Evolutionary conservation across 345 rosid species (phyloP).

Genomic region (Schrenkiella parvula): DNA sequence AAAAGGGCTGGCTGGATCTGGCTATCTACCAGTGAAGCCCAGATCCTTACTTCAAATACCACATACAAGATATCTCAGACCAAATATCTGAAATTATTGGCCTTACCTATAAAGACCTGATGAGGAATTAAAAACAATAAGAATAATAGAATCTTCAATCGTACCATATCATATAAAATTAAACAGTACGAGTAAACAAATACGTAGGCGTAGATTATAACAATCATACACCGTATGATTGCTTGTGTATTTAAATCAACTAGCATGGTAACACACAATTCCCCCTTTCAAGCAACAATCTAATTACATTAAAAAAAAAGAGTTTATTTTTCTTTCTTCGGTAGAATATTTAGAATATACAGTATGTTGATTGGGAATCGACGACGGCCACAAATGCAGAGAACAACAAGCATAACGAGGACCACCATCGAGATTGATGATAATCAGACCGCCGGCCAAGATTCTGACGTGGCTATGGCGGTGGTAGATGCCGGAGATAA

Average conservation of each 20-base stretch:
- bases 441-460: neutral
- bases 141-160: conserved; percentile 20
- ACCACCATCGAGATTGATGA: conserved; percentile 14
- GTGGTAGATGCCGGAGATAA: neutral
- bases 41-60: no score
- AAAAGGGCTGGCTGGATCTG: no score
- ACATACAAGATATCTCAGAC: no score
- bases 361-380: conserved; percentile 27
- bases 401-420: conserved; percentile 23
- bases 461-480: conserved; percentile 12
- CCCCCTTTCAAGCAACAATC: conserved; percentile 27
- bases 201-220: conserved; percentile 20
- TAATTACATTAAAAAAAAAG: neutral
- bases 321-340: neutral
- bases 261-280: conserved; percentile 21
- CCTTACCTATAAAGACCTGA: no score
- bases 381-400: conserved; percentile 26
- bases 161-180: neutral
- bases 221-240: conserved; percentile 12
- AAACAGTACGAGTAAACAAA: neutral
- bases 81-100: no score
- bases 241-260: conserved; percentile 23
- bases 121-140: no score
- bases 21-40: no score
- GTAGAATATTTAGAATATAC: neutral